Conservation (phyloP, 164 flowering plant species). For the Nelumbo lutea region DNA sequence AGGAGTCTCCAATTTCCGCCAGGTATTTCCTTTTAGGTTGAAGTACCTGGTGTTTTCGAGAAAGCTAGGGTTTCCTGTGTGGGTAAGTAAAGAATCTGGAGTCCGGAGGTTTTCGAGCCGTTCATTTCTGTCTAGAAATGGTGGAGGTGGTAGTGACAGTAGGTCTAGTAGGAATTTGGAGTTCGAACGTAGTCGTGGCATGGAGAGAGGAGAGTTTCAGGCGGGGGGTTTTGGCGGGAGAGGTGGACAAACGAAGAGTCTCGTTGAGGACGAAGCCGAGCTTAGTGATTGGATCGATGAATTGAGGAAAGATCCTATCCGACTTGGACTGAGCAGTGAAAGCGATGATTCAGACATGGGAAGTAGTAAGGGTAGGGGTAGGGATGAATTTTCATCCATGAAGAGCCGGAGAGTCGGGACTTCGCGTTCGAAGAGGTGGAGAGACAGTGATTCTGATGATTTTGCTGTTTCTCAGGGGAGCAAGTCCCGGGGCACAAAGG, state of each 20-base stretch:
- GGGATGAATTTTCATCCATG: conserved; percentile 1
- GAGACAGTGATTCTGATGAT: conserved; percentile 15
- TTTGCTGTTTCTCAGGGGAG: conserved; percentile 1
- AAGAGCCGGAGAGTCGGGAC: conserved; percentile 6
- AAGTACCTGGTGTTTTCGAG: conserved; percentile 13
- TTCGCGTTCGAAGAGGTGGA: conserved; percentile 7
- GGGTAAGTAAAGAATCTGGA: not conserved
- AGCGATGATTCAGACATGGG: conserved; percentile 21
- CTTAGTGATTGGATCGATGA: conserved; percentile 65
- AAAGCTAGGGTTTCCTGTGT: conserved; percentile 6
- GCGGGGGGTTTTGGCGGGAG: conserved; percentile 12
- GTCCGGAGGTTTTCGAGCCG: conserved; percentile 34
- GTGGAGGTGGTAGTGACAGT: conserved; percentile 19
- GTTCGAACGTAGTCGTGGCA: conserved; percentile 8
- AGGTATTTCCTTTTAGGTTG: conserved; percentile 43
- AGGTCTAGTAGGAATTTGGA: conserved; percentile 6
- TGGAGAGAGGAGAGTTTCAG: conserved; percentile 10
- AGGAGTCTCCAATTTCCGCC: conserved; percentile 27
- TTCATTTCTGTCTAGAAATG: conserved; percentile 25
- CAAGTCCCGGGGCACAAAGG: not conserved
- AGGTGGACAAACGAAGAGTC: conserved; percentile 37
- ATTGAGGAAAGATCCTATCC: conserved; percentile 38
- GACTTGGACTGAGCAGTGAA: conserved; percentile 17
- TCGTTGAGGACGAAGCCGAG: conserved; percentile 75
- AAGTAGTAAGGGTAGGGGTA: conserved; percentile 5